A percentile compares a stretch with the other conserved stretches of the same genome.
Evolutionary conservation across 1,284 basidiomycete species (phyloP).

Genomic region (Pyrrhoderma noxium): DNA sequence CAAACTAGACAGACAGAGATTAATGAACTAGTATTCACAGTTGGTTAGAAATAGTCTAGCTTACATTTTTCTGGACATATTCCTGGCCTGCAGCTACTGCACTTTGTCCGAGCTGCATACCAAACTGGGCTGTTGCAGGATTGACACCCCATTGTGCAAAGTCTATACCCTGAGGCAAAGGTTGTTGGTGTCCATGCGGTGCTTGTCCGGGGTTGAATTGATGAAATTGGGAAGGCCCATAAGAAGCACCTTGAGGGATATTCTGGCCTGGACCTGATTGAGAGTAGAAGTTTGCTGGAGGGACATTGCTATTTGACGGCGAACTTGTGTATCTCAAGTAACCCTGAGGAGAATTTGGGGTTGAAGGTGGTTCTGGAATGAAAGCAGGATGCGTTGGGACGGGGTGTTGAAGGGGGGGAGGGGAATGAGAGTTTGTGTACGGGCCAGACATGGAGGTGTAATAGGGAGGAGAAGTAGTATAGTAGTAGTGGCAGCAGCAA

Average conservation of each 20-base stretch:
- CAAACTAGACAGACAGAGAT: constrained; percentile 47
- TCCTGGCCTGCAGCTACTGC: constrained; percentile 92
- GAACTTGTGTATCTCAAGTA: constrained; percentile 72
- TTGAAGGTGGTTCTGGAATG: constrained; percentile 82
- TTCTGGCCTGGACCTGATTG: constrained; percentile 24
- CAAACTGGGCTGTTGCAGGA: constrained; percentile 91
- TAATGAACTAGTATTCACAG: constrained; percentile 4
- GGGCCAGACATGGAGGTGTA: constrained; percentile 32
- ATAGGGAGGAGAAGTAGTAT: too few species aligned
- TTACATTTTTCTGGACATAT: constrained; percentile 90
- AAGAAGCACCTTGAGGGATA: constrained; percentile 9
- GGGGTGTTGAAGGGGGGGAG: constrained; percentile 81
- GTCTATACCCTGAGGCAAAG: constrained; percentile 28
- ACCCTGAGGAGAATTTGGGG: constrained; percentile 67
- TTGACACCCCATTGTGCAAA: constrained; percentile 80
- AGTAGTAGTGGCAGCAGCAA: too few species aligned
- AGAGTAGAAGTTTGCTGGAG: constrained; percentile 29
- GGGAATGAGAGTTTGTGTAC: constrained; percentile 41
- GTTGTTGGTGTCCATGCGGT: constrained; percentile 9
- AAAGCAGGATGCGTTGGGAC: constrained; percentile 86
- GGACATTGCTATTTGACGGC: constrained; percentile 29
- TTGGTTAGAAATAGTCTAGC: constrained; percentile 28
- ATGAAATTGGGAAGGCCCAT: constrained; percentile 10
- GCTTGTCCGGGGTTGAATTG: constrained; percentile 1
- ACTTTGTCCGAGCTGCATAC: constrained; percentile 91